Evolutionary conservation across 441 rosid species (phyloP).

Genomic region (Syzygium syzygioides): DNA sequence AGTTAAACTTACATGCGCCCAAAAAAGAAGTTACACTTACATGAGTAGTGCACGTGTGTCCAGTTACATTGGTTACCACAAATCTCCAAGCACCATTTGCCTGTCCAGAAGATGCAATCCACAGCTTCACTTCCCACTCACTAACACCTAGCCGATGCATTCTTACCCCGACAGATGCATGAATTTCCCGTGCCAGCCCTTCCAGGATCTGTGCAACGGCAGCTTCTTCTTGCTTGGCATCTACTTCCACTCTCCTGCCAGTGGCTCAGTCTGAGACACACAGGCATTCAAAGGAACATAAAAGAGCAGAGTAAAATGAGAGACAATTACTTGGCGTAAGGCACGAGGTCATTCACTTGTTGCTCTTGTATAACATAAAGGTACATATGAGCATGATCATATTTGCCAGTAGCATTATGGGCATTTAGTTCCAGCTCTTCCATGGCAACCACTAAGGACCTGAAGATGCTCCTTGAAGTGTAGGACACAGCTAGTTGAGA

Average conservation of each 20-base stretch:
- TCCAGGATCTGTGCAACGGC: constrained; percentile 66
- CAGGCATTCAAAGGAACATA: constrained; percentile 3
- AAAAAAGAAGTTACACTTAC: constrained; percentile 44
- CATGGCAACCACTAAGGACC: constrained; percentile 91
- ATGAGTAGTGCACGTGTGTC: constrained; percentile 89
- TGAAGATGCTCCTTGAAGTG: constrained; percentile 80
- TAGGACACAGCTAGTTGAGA: constrained; percentile 51
- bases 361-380: constrained; percentile 90
- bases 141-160: constrained; percentile 92
- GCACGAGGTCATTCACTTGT: constrained; percentile 83
- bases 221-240: constrained; percentile 67
- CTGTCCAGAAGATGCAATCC: constrained; percentile 80
- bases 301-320: constrained; percentile 4
- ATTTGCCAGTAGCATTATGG: constrained; percentile 77
- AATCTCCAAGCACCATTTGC: constrained; percentile 99
- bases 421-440: constrained; percentile 96
- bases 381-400: constrained; percentile 96
- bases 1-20: background rate
- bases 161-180: constrained; percentile 75
- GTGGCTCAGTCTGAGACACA: constrained; percentile 19
- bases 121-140: constrained; percentile 99
- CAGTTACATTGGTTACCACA: constrained; percentile 79
- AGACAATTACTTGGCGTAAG: constrained; percentile 64
- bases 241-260: constrained; percentile 78
- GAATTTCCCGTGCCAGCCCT: constrained; percentile 73